These are phyloP conservation scores for Exophiala mesophila DNA, from an alignment of 2,329 filamentous ascomycete genomes.

Conservation along the genomic window DNA sequence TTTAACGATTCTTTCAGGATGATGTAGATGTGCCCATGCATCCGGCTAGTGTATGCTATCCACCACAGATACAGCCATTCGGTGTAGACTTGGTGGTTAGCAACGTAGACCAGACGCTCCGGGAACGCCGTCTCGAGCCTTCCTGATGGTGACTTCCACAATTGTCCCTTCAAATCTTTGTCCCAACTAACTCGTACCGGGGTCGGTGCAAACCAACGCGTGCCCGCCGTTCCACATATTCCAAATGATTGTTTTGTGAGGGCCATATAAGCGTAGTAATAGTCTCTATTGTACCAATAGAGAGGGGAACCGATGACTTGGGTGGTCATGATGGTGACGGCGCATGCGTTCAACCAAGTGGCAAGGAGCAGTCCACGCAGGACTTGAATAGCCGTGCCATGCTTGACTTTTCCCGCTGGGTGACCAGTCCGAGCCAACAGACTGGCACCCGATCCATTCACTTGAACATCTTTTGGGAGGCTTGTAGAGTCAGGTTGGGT, in stretches of 20 bases:
- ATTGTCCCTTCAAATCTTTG: constrained; percentile 54
- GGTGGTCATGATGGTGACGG: constrained; percentile 45
- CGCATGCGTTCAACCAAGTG: constrained; percentile 43
- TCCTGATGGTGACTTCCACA: constrained; percentile 53
- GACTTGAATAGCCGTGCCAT: constrained; percentile 42
- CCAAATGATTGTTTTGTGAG: constrained; percentile 62
- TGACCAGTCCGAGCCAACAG: constrained; percentile 7
- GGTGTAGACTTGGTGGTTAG: constrained; percentile 65
- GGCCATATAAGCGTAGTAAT: constrained; percentile 61
- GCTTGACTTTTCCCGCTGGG: constrained; percentile 34
- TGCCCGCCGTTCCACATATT: constrained; percentile 57
- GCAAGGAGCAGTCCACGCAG: constrained; percentile 41
- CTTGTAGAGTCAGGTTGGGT: not conserved
- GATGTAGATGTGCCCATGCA: constrained; percentile 63
- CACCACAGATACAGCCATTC: constrained; percentile 67
- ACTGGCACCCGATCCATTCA: not conserved
- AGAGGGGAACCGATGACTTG: constrained; percentile 58
- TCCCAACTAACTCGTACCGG: constrained; percentile 60
- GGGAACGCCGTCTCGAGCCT: constrained; percentile 56
- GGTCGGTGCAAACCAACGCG: constrained; percentile 60
- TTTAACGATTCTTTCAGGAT: constrained; percentile 63
- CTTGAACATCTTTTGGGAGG: not conserved
- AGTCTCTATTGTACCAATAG: constrained; percentile 56
- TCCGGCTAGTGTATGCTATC: constrained; percentile 59
- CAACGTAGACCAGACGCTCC: constrained; percentile 57